These are phyloP conservation scores for Endocalyx cinctus DNA, from an alignment of 2,329 filamentous ascomycete genomes.

Conservation along the genomic window DNA sequence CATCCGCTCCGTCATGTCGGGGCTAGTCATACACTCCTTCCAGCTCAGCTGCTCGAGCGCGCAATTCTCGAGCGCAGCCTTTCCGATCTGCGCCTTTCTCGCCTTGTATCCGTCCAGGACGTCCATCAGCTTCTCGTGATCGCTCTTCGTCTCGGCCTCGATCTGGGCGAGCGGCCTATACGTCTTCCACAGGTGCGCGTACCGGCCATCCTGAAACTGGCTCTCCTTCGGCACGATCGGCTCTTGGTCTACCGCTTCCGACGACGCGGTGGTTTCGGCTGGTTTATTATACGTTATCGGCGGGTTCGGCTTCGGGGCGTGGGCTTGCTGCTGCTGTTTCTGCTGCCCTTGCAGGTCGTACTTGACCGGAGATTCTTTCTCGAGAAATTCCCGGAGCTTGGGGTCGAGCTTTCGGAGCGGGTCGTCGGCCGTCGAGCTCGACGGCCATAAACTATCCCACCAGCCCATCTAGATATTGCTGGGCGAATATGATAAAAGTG, in stretches of 20 bases:
- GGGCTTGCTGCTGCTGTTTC: constrained; percentile 12
- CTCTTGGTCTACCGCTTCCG: constrained; percentile 5
- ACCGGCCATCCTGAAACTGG: constrained; percentile 56
- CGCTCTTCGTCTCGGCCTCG: constrained; percentile 64
- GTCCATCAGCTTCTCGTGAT: constrained; percentile 75
- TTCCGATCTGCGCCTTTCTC: constrained; percentile 70
- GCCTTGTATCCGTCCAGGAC: constrained; percentile 82
- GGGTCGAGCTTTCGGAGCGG: constrained; percentile 75
- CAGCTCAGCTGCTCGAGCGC: constrained; percentile 80
- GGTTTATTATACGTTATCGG: constrained; percentile 3
- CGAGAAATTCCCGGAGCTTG: constrained; percentile 76
- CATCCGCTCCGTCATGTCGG: constrained; percentile 62
- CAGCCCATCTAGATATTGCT: constrained; percentile 45
- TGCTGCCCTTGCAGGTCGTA: constrained; percentile 35
- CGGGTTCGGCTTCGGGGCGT: constrained; percentile 6
- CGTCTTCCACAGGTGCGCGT: constrained; percentile 86
- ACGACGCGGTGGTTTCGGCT: constrained; percentile 1
- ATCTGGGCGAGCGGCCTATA: constrained; percentile 72
- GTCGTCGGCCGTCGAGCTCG: constrained; percentile 48
- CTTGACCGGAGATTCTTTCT: constrained; percentile 75
- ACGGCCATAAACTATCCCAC: constrained; percentile 50
- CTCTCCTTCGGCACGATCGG: constrained; percentile 43
- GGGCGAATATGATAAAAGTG: background rate
- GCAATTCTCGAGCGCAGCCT: constrained; percentile 89
- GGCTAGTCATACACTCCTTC: constrained; percentile 74